A percentile compares a stretch with the other conserved stretches of the same genome.
Evolutionary conservation across 768 basidiomycete species (phyloP).

Genomic region (Termitomyces sp.): DNA sequence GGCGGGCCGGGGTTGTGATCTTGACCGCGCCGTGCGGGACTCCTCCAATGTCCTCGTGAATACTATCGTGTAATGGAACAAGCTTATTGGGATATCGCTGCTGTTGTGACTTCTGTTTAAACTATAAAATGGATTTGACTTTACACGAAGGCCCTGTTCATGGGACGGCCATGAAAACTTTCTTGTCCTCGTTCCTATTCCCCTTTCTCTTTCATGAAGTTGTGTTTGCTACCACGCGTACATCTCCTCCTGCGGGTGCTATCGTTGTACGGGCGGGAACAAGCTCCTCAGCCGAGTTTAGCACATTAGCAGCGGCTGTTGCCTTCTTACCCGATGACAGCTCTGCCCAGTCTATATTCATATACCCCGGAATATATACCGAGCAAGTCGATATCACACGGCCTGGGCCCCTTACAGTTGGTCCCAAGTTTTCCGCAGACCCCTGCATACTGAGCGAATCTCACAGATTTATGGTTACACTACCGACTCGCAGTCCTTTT

Average conservation of each 20-base stretch:
- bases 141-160: background rate
- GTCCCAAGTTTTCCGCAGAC: background rate
- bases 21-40: background rate
- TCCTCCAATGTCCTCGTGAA: background rate
- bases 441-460: background rate
- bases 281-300: slow-evolving; percentile 33
- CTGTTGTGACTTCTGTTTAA: background rate
- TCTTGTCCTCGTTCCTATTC: background rate
- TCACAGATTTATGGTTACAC: slow-evolving; percentile 40
- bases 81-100: background rate
- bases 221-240: slow-evolving; percentile 26
- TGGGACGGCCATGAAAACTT: background rate
- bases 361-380: slow-evolving; percentile 41
- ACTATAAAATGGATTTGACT: background rate
- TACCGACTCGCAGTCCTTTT: slow-evolving; percentile 31
- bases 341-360: slow-evolving; percentile 35
- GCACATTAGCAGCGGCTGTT: slow-evolving; percentile 34
- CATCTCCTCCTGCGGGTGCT: slow-evolving; percentile 37
- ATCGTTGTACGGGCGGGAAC: slow-evolving; percentile 36
- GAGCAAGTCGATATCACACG: slow-evolving; percentile 44
- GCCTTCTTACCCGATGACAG: slow-evolving; percentile 34
- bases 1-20: background rate
- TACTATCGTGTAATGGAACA: background rate
- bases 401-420: slow-evolving; percentile 20
- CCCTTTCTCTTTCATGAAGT: background rate